phyloP scores from a whole-genome alignment of 1,139 yeast genomes.

The Maudiozyma humilis region DNA sequence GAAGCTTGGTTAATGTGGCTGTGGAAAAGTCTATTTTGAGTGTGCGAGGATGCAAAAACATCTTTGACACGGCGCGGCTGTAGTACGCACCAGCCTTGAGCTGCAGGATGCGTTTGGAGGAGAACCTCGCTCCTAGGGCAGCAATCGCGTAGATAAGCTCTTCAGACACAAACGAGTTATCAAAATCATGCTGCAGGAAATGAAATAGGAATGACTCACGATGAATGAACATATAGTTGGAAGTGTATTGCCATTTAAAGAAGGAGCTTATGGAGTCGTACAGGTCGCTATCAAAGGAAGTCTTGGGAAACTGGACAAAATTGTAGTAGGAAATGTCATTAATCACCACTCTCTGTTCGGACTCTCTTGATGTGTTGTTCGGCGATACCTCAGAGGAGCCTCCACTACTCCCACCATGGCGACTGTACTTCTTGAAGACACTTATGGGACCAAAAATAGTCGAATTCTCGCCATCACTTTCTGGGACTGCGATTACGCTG shows the following conservation, averaged over 20 bases:
- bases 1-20: background rate
- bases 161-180: background rate
- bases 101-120: background rate
- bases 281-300: background rate
- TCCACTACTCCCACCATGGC: background rate
- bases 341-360: background rate
- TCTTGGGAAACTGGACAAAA: background rate
- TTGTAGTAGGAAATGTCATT: constrained; percentile 1
- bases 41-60: background rate
- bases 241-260: background rate
- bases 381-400: too few species aligned
- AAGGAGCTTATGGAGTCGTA: background rate
- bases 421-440: background rate
- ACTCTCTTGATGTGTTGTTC: background rate
- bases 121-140: constrained; percentile 1
- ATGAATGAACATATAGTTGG: constrained; percentile 1
- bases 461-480: background rate
- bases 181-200: background rate
- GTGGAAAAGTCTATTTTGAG: background rate
- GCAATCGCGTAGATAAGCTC: constrained; percentile 1
- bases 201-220: constrained; percentile 1
- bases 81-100: background rate
- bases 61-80: background rate
- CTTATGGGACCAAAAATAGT: background rate
- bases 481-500: background rate